phyloP scores from a whole-genome alignment of 164 flowering plant genomes.

The Echeveria elegans region DNA sequence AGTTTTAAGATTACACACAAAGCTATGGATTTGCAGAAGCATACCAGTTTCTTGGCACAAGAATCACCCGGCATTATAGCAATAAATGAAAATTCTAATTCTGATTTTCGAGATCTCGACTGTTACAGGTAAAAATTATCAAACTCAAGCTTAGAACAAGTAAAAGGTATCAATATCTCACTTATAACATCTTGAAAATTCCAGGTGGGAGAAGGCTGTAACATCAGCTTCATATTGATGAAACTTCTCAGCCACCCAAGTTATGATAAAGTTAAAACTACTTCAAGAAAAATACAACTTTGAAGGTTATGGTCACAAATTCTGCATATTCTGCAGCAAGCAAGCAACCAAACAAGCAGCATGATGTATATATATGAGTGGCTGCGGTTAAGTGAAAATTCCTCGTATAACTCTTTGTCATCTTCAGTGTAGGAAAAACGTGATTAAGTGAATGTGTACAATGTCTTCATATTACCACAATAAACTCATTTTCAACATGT shows the following conservation, averaged over 20 bases:
- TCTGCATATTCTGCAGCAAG: too few relatives aligned
- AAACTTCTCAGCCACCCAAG: too few relatives aligned
- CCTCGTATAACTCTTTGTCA: constrained; percentile 4
- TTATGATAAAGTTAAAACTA: too few relatives aligned
- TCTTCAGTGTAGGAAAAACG: constrained; percentile 38
- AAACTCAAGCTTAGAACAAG: neutral
- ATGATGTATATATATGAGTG: too few relatives aligned
- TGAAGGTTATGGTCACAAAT: too few relatives aligned
- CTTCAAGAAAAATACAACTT: too few relatives aligned
- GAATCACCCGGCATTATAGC: neutral
- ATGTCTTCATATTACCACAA: too few relatives aligned
- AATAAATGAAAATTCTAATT: neutral
- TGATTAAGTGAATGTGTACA: too few relatives aligned
- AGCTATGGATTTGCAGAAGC: neutral
- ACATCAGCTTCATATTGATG: too few relatives aligned
- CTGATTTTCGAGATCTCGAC: neutral
- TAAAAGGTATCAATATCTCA: neutral
- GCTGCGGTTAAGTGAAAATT: too few relatives aligned
- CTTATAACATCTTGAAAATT: neutral
- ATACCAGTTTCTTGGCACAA: neutral
- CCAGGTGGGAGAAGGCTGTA: neutral
- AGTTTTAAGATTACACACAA: neutral
- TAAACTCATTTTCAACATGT: too few relatives aligned
- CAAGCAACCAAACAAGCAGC: too few relatives aligned
- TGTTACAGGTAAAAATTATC: neutral